Evolutionary conservation across 805 yeast genomes (phyloP).

Genomic region (Cyberlindnera mrakii): DNA sequence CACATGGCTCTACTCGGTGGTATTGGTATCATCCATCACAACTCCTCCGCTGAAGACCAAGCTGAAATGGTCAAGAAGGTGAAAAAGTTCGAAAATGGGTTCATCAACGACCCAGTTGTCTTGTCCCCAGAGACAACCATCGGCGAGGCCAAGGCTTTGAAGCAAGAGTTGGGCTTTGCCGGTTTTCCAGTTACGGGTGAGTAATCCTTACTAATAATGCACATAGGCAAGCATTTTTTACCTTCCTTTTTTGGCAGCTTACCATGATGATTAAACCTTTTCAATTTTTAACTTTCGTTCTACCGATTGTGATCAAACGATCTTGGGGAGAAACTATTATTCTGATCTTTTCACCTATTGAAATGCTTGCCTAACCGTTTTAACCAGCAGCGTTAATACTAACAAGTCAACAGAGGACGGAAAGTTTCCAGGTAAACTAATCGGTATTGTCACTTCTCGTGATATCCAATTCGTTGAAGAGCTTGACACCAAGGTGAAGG

Average conservation of each 20-base stretch:
- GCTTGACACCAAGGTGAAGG: slow-evolving; percentile 51
- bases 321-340: slow-evolving; percentile 73
- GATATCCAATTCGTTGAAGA: slow-evolving; percentile 93
- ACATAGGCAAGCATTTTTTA: not conserved
- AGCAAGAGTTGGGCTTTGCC: slow-evolving; percentile 77
- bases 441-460: slow-evolving; percentile 95
- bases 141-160: slow-evolving; percentile 70
- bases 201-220: slow-evolving; percentile 33
- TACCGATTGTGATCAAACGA: slow-evolving; percentile 96
- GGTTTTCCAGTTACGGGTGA: slow-evolving; percentile 99
- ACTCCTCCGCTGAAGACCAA: slow-evolving; percentile 94
- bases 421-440: slow-evolving; percentile 76
- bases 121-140: slow-evolving; percentile 73
- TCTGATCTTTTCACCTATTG: slow-evolving; percentile 28
- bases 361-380: not conserved
- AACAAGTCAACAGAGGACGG: slow-evolving; percentile 63
- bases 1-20: slow-evolving; percentile 98
- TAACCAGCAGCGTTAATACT: slow-evolving; percentile 5
- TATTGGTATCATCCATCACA: slow-evolving; percentile 97
- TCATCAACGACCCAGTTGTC: slow-evolving; percentile 90
- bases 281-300: slow-evolving; percentile 92
- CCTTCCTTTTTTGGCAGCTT: not conserved
- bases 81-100: slow-evolving; percentile 95
- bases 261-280: slow-evolving; percentile 46
- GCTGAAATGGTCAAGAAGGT: slow-evolving; percentile 98